Conservation (phyloP, 176 grass and related monocot genomes). For the Saccharum spontaneum region DNA sequence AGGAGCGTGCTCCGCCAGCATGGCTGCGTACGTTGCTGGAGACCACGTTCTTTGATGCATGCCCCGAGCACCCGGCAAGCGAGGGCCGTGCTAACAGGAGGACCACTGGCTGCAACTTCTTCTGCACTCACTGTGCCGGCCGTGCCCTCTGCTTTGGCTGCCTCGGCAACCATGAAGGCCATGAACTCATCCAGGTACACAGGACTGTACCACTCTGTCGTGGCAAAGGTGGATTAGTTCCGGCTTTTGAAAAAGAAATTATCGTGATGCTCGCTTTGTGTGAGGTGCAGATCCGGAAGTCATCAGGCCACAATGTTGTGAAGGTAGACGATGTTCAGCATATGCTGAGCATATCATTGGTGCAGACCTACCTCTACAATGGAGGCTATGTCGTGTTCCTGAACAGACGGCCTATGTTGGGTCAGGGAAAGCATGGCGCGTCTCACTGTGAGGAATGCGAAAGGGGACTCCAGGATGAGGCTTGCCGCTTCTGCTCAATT, state of each 20-base stretch:
- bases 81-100: neutral
- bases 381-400: slow-evolving; percentile 13
- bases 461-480: neutral
- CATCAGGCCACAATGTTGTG: neutral
- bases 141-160: neutral
- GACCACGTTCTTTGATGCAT: slow-evolving; percentile 13
- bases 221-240: neutral
- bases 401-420: neutral
- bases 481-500: slow-evolving; percentile 69
- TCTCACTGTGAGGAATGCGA: slow-evolving; percentile 3
- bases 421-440: neutral
- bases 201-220: neutral
- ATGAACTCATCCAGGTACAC: slow-evolving; percentile 30
- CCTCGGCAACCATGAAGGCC: neutral
- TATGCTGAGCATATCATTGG: neutral
- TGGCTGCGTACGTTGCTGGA: slow-evolving; percentile 17
- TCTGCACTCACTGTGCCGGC: neutral
- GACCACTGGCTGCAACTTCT: neutral
- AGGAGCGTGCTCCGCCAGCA: neutral
- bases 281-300: slow-evolving; percentile 9
- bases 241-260: neutral
- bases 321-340: neutral
- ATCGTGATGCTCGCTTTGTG: neutral
- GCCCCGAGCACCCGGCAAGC: neutral
- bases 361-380: slow-evolving; percentile 33